Evolutionary conservation across 306 rosid genomes (phyloP).

Genomic region (Myrica gale): DNA sequence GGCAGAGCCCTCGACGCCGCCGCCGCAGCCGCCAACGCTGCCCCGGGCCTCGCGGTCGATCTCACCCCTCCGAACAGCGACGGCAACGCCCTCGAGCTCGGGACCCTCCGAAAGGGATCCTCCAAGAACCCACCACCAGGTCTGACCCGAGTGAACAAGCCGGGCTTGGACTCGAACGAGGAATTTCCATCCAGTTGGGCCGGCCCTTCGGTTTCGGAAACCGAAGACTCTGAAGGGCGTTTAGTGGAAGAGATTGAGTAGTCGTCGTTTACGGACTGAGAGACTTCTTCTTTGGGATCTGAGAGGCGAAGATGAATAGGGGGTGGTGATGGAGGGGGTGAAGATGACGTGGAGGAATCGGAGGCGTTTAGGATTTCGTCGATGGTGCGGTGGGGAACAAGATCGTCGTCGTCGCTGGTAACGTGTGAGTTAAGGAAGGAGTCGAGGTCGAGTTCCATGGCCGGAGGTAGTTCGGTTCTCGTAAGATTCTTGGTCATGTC

Average conservation of each 20-base stretch:
- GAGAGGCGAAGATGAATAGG: conserved; percentile 18
- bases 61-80: conserved; percentile 66
- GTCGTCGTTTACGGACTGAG: conserved; percentile 15
- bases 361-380: conserved; percentile 91
- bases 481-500: conserved; percentile 35
- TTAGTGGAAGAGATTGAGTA: conserved; percentile 15
- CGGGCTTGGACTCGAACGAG: conserved; percentile 29
- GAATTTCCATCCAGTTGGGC: conserved; percentile 16
- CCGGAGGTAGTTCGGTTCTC: conserved; percentile 6
- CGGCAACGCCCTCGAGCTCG: conserved; percentile 49
- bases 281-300: conserved; percentile 19
- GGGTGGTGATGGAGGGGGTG: conserved; percentile 41
- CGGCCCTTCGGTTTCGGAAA: conserved; percentile 10
- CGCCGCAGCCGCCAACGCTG: conserved; percentile 86
- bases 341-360: conserved; percentile 55
- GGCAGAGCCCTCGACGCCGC: conserved; percentile 87
- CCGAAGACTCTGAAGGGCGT: conserved; percentile 22
- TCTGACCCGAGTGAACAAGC: conserved; percentile 40
- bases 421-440: conserved; percentile 54
- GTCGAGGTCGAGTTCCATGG: conserved; percentile 76
- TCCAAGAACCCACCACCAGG: conserved; percentile 38
- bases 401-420: conserved; percentile 36
- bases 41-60: conserved; percentile 86
- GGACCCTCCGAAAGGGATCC: conserved; percentile 38
- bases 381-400: conserved; percentile 61